A percentile compares a stretch with the other conserved stretches of the same genome.
Evolutionary conservation across 805 yeast species (phyloP).

Genomic region (Osmozyma mogii): DNA sequence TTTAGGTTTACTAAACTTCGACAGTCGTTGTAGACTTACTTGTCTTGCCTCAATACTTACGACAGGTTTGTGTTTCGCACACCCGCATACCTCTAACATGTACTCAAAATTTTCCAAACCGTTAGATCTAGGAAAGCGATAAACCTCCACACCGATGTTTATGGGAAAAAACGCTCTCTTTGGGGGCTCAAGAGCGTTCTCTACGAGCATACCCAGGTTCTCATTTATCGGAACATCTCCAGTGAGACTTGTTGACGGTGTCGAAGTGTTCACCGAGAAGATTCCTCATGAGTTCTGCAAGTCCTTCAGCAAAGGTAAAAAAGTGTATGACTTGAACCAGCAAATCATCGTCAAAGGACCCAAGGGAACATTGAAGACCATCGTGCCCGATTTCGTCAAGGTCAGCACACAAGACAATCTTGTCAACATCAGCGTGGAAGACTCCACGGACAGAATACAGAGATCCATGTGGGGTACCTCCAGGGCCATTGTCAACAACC

Average conservation of each 20-base stretch:
- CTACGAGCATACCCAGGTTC: constrained; percentile 7
- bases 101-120: constrained; percentile 4
- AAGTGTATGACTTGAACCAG: constrained; percentile 49
- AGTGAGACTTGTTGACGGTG: constrained; percentile 57
- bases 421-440: constrained; percentile 48
- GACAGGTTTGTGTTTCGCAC: no score
- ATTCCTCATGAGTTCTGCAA: constrained; percentile 48
- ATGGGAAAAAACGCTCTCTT: constrained; percentile 5
- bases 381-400: constrained; percentile 65
- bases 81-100: no score
- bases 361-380: constrained; percentile 54
- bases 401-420: constrained; percentile 31
- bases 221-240: constrained; percentile 83
- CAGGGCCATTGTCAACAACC: constrained; percentile 69
- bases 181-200: constrained; percentile 9
- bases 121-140: constrained; percentile 1
- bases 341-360: constrained; percentile 67
- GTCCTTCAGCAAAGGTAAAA: constrained; percentile 59
- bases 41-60: no score
- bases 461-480: constrained; percentile 93
- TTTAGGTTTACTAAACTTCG: no score
- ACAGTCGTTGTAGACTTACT: no score
- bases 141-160: constrained; percentile 9
- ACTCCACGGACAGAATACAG: constrained; percentile 56
- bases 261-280: constrained; percentile 38